phyloP scores from a whole-genome alignment of 441 rosid genomes.

The Mallotus japonicus region DNA sequence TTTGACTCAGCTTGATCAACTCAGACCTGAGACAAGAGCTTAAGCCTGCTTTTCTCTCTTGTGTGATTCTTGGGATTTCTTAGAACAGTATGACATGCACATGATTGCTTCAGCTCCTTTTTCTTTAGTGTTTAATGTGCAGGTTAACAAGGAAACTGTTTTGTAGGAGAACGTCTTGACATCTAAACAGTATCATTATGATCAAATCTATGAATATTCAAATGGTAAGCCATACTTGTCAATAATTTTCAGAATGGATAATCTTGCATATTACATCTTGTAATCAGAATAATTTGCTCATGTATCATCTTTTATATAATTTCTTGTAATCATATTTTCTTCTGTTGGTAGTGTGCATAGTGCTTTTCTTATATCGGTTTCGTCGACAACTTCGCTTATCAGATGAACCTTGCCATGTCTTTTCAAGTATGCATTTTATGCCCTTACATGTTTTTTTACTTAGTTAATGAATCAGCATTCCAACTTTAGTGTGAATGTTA shows the following conservation, averaged over 20 bases:
- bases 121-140: slow-evolving; percentile 42
- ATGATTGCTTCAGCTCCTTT: slow-evolving; percentile 23
- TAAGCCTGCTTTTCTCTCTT: no score
- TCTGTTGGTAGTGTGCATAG: slow-evolving; percentile 58
- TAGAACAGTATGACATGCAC: not conserved
- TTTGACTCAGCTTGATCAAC: no score
- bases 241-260: not conserved
- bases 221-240: slow-evolving; percentile 53
- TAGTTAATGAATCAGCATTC: slow-evolving; percentile 1
- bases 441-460: slow-evolving; percentile 2
- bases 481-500: not conserved
- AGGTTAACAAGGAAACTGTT: slow-evolving; percentile 55
- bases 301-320: slow-evolving; percentile 16
- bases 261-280: no score
- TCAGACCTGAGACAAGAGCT: no score
- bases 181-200: slow-evolving; percentile 57
- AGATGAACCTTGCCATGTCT: slow-evolving; percentile 48
- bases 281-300: not conserved
- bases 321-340: slow-evolving; percentile 22
- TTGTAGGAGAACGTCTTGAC: slow-evolving; percentile 49
- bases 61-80: no score
- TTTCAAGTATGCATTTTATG: slow-evolving; percentile 54
- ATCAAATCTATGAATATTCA: slow-evolving; percentile 66
- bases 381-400: slow-evolving; percentile 49
- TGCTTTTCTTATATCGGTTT: slow-evolving; percentile 77